phyloP scores from a whole-genome alignment of 2,329 filamentous ascomycete genomes.

The Metarhizium rileyi region DNA sequence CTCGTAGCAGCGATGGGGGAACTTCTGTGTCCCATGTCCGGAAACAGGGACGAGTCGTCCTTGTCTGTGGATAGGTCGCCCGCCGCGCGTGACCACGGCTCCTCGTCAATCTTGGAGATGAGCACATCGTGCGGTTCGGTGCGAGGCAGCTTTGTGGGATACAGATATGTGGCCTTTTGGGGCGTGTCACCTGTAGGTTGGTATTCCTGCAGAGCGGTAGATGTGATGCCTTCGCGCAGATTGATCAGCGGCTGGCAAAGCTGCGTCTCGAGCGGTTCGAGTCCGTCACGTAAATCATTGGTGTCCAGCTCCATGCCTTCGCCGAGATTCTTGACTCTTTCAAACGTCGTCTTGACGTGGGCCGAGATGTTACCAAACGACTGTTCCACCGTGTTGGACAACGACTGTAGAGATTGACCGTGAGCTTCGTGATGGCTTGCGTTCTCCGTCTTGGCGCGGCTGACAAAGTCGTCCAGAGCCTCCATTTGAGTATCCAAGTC shows the following conservation, averaged over 20 bases:
- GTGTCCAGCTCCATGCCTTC: constrained; percentile 56
- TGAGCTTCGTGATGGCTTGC: constrained; percentile 65
- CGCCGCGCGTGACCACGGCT: neutral
- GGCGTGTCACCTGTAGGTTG: constrained; percentile 78
- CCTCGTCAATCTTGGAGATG: constrained; percentile 30
- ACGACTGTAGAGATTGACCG: constrained; percentile 49
- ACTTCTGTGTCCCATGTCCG: constrained; percentile 14
- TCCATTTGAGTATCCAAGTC: constrained; percentile 85
- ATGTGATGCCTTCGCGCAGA: constrained; percentile 59
- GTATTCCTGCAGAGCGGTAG: constrained; percentile 66
- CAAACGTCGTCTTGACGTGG: constrained; percentile 60
- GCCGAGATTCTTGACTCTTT: constrained; percentile 58
- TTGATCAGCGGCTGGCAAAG: constrained; percentile 61
- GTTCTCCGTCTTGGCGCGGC: constrained; percentile 72
- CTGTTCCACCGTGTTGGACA: constrained; percentile 59
- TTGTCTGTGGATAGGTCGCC: constrained; percentile 1
- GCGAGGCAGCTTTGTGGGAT: constrained; percentile 66
- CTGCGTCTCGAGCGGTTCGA: constrained; percentile 49
- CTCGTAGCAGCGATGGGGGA: constrained; percentile 13
- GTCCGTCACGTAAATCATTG: constrained; percentile 44
- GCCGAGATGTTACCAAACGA: constrained; percentile 63
- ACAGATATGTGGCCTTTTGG: constrained; percentile 70
- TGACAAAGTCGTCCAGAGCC: constrained; percentile 82
- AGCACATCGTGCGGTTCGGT: constrained; percentile 46
- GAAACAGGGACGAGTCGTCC: constrained; percentile 23